These are phyloP conservation scores for Periconia sp. DNA, from an alignment of 2,329 filamentous ascomycete genomes.

Conservation along the genomic window DNA sequence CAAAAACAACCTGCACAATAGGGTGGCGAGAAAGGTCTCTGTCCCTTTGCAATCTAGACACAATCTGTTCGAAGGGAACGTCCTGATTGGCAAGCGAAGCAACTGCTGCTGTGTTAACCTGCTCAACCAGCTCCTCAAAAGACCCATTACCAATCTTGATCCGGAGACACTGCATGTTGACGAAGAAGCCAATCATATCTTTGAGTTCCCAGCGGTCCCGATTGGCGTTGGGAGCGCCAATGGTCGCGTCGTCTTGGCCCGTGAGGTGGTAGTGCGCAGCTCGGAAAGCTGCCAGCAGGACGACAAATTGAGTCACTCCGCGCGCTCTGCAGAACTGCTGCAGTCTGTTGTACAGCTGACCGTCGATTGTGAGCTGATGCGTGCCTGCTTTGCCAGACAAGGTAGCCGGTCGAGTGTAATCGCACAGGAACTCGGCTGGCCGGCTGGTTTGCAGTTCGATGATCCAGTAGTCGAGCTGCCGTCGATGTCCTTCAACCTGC, in stretches of 20 bases:
- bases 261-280: slow-evolving; percentile 10
- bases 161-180: slow-evolving; percentile 12
- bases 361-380: neutral
- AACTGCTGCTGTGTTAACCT: neutral
- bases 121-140: slow-evolving; percentile 5
- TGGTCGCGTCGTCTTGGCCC: slow-evolving; percentile 7
- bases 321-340: neutral
- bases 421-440: slow-evolving; percentile 1
- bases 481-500: neutral
- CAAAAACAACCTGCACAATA: neutral
- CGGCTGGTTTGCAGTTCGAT: neutral
- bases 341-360: neutral
- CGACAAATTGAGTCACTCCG: slow-evolving; percentile 4
- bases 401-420: neutral
- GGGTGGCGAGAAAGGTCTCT: slow-evolving; percentile 1
- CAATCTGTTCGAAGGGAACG: slow-evolving; percentile 3
- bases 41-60: neutral
- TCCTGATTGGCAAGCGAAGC: slow-evolving; percentile 4
- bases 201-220: slow-evolving; percentile 4
- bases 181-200: slow-evolving; percentile 15
- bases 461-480: slow-evolving; percentile 2
- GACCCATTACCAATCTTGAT: slow-evolving; percentile 4
- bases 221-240: slow-evolving; percentile 8
- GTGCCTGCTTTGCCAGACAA: slow-evolving; percentile 1
- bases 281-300: slow-evolving; percentile 7